Conservation (phyloP, 2,329 filamentous ascomycete genomes). For the Ophiostoma perfectum region DNA sequence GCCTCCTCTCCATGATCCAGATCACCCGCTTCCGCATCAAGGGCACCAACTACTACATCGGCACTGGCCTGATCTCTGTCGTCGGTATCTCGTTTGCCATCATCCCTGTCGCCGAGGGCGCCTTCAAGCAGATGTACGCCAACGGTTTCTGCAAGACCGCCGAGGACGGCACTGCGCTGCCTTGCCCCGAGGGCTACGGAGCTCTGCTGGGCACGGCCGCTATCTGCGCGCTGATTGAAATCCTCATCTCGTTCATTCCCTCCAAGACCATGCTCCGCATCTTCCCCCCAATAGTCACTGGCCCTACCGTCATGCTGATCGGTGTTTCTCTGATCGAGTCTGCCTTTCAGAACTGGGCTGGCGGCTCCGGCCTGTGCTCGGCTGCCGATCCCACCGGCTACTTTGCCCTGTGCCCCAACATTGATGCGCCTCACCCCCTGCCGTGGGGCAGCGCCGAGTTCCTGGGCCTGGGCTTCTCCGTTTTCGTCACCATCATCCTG, state of each 20-base stretch:
- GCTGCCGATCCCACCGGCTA: conserved; percentile 46
- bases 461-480: conserved; percentile 72
- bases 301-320: conserved; percentile 55
- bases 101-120: conserved; percentile 67
- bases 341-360: conserved; percentile 73
- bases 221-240: conserved; percentile 62
- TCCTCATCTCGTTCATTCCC: conserved; percentile 69
- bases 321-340: conserved; percentile 66
- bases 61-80: conserved; percentile 70
- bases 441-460: conserved; percentile 76
- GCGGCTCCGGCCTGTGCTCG: conserved; percentile 59
- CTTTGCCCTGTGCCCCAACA: conserved; percentile 61
- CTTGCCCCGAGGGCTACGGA: conserved; percentile 73
- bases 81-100: conserved; percentile 74
- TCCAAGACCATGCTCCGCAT: conserved; percentile 63
- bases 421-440: conserved; percentile 63
- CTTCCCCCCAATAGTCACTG: conserved; percentile 63
- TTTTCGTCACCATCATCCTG: conserved; percentile 72
- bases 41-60: conserved; percentile 65
- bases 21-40: conserved; percentile 71
- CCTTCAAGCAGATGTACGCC: conserved; percentile 70
- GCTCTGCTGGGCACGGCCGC: conserved; percentile 66
- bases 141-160: conserved; percentile 61
- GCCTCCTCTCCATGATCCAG: conserved; percentile 67
- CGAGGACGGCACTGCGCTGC: conserved; percentile 58